Evolutionary conservation across 331 rosid genomes (phyloP), one percentile per base, ranked within the genome.

Genomic region (Saraca asoca): DNA sequence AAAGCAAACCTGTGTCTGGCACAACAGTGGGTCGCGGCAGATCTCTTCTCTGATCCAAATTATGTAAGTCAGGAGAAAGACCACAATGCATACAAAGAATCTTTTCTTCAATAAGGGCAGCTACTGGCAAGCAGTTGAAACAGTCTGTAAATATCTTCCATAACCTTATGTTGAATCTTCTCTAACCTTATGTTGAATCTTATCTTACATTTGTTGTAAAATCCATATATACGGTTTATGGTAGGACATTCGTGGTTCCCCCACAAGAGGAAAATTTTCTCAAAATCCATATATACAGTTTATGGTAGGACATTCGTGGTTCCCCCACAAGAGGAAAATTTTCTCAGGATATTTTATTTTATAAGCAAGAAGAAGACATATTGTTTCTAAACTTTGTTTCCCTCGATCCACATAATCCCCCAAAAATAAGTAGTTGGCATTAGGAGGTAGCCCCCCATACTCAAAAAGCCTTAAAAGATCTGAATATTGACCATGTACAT

Each of bases 361-460:
- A 73, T 82, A 89, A 54, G 96, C 88, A 60, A 89, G 88, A 33
- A 88, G 92, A 69, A 88, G 90, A 78, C 92, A 88, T 56, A 88
- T 86, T 64, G 96, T 86, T 76, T 88, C 96, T 53, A 88, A 81
- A 72, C 96, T 88, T 68, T 88, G 95, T 51, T 84, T 86, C 74
- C 95, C 95, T 48, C 96, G 83, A 65, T 89, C 96, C 66, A 89
- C 96, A 69, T 89, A 89, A 82, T 89, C 96, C 53, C 96, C 96
- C 80, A 89, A 81, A 80, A 89, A 89, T 62, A 89, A 79, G 82
- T 89, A 89, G 79, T 89, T 89, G 57, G 94, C 82, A 54, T 77
- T 70, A 16, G 96, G 96, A 68, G 96, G 96, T 15, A 89, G 75
- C 57, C 96, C 96, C 29, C 96, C 96, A n/a, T 86, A 84, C 85